These are phyloP conservation scores for Candida argentea DNA, from an alignment of 805 yeast species.

Conservation along the genomic window DNA sequence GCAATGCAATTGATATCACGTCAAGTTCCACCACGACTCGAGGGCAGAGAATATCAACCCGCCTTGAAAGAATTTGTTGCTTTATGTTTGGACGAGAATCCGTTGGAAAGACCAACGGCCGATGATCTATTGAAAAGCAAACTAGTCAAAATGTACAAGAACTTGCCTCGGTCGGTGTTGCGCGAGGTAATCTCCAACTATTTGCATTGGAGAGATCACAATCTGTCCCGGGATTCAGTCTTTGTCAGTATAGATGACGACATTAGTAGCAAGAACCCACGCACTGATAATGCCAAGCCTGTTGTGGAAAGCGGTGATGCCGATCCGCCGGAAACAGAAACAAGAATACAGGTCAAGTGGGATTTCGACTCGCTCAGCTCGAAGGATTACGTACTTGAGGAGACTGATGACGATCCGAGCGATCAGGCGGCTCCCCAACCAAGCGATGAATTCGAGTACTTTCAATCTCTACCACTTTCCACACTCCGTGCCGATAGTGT, in stretches of 20 bases:
- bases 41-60: slow-evolving; percentile 75
- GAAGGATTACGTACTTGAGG: slow-evolving; percentile 62
- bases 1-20: slow-evolving; percentile 92
- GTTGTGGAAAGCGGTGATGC: background rate
- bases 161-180: slow-evolving; percentile 47
- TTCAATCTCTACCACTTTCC: slow-evolving; percentile 19
- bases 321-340: slow-evolving; percentile 6
- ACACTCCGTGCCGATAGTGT: slow-evolving; percentile 11
- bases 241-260: slow-evolving; percentile 15
- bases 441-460: slow-evolving; percentile 11
- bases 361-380: slow-evolving; percentile 79
- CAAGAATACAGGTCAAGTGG: slow-evolving; percentile 55
- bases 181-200: slow-evolving; percentile 70
- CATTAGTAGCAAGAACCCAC: slow-evolving; percentile 1
- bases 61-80: slow-evolving; percentile 82
- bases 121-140: slow-evolving; percentile 72
- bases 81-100: slow-evolving; percentile 85
- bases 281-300: background rate
- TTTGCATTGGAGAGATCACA: slow-evolving; percentile 65
- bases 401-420: slow-evolving; percentile 42
- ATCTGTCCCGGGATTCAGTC: slow-evolving; percentile 43
- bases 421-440: slow-evolving; percentile 6
- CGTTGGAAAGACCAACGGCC: slow-evolving; percentile 79
- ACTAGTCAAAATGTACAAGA: slow-evolving; percentile 56
- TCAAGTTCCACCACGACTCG: slow-evolving; percentile 89